Conservation (phyloP, 1,139 yeast species). For the Williopsis jadinii region DNA sequence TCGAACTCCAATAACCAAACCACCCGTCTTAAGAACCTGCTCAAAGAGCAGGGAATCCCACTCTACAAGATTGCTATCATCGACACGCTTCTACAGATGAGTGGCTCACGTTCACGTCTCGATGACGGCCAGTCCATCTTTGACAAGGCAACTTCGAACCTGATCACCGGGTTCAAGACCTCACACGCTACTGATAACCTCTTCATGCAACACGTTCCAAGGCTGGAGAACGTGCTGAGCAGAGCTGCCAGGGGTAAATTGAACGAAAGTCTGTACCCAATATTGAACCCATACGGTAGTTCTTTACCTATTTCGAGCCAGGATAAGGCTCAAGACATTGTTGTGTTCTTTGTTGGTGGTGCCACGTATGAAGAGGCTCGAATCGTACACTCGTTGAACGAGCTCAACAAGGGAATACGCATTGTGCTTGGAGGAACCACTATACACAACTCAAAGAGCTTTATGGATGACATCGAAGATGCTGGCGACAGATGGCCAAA, state of each 20-base stretch:
- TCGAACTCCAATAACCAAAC: conserved; percentile 34
- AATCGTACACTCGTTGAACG: conserved; percentile 64
- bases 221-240: conserved; percentile 48
- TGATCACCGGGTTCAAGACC: conserved; percentile 27
- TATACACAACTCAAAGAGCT: conserved; percentile 52
- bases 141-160: conserved; percentile 24
- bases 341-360: conserved; percentile 85
- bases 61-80: conserved; percentile 26
- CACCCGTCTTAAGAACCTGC: conserved; percentile 28
- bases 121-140: conserved; percentile 35
- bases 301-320: conserved; percentile 18
- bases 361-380: conserved; percentile 90
- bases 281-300: conserved; percentile 34
- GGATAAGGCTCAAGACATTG: conserved; percentile 60
- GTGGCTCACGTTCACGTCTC: conserved; percentile 36
- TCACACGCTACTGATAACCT: conserved; percentile 38
- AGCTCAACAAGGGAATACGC: conserved; percentile 40
- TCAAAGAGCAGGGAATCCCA: conserved; percentile 31
- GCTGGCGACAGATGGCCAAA: conserved; percentile 24
- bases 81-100: conserved; percentile 28
- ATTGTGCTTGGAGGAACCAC: conserved; percentile 74
- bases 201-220: conserved; percentile 70
- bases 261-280: conserved; percentile 41
- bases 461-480: conserved; percentile 34
- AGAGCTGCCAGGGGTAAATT: conserved; percentile 45